Evolutionary conservation across 176 grass and related monocot species (phyloP), one percentile per base, ranked within the genome.

Genomic region (Saccharum officinarum): DNA sequence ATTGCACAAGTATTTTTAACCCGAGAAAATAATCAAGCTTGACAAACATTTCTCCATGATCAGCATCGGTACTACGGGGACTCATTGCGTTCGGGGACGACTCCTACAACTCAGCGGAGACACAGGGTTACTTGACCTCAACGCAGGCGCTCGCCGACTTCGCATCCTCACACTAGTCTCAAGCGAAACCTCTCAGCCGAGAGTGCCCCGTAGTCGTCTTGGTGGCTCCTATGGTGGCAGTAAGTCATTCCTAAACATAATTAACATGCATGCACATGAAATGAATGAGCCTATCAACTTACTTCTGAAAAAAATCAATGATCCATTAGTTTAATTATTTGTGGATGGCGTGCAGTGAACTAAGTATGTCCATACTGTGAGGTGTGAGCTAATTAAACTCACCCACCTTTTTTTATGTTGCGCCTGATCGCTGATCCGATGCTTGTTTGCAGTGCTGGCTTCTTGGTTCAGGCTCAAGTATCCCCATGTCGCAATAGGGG

Each of bases 391-490:
- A 12, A 34, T 33, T 54, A 22, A 62, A 37, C 2, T 3, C 5
- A 3, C 39, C 2, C 2, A 2, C n/a, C n/a, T 7, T 55, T 52
- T 81, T 66, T 73, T 81, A 1, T 77, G 33, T 4, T 14, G 52
- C 33, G 18, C 4, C 23, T 41, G 83, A 1, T 16, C 22, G 22
- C 25, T 55, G 84, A 2, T 59, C 55, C 55, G 23, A 88, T 76
- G 77, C 69, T 13, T 66, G 63, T 34, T 72, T 46, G 70, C 6
- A 72, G 70, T 72, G 96, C 57, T 98, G 68, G 91, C 96, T 18
- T 91, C 96, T 8, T 98, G 96, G 93, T 98, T 98, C 94, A 91
- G 96, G 83, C 69, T 98, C 15, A 98, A 98, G 83, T 98, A 98
- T 50, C 96, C 96, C 20, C 96, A 95, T 22, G 82, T 98, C 10